These are phyloP conservation scores for Hortaea sp. DNA, from an alignment of 2,329 filamentous ascomycete species.

Conservation along the genomic window DNA sequence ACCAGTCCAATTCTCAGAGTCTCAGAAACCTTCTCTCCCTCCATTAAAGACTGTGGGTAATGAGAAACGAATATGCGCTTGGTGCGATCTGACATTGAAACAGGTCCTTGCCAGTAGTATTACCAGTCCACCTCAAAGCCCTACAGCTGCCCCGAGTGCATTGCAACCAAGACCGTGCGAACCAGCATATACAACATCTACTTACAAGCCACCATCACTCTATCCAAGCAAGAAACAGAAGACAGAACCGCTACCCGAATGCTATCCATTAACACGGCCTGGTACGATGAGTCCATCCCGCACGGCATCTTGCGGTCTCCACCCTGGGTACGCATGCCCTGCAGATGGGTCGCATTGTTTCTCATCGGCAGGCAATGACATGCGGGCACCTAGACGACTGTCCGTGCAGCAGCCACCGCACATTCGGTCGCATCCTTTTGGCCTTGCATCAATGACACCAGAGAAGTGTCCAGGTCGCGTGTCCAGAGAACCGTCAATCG, in stretches of 20 bases:
- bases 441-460: too few relatives aligned
- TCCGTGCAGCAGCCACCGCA: too few relatives aligned
- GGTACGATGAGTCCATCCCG: constrained; percentile 6
- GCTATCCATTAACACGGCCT: constrained; percentile 4
- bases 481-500: too few relatives aligned
- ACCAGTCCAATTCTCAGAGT: constrained; percentile 17
- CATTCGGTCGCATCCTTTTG: too few relatives aligned
- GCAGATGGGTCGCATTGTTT: too few relatives aligned
- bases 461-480: too few relatives aligned
- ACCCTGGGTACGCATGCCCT: too few relatives aligned
- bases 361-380: too few relatives aligned
- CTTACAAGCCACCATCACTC: constrained; percentile 24
- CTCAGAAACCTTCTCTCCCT: constrained; percentile 22
- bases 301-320: background rate
- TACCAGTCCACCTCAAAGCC: constrained; percentile 21
- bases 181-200: constrained; percentile 19
- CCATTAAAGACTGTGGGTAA: constrained; percentile 22
- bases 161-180: constrained; percentile 22
- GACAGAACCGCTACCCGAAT: constrained; percentile 10
- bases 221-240: constrained; percentile 27
- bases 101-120: constrained; percentile 22
- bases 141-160: constrained; percentile 13
- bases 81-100: background rate
- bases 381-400: too few relatives aligned
- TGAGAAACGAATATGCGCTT: too few relatives aligned